Percentiles rank a stretch among this genome's conserved stretches.
phyloP scores from a whole-genome alignment of 306 rosid genomes.

The Boehmeria nivea region DNA sequence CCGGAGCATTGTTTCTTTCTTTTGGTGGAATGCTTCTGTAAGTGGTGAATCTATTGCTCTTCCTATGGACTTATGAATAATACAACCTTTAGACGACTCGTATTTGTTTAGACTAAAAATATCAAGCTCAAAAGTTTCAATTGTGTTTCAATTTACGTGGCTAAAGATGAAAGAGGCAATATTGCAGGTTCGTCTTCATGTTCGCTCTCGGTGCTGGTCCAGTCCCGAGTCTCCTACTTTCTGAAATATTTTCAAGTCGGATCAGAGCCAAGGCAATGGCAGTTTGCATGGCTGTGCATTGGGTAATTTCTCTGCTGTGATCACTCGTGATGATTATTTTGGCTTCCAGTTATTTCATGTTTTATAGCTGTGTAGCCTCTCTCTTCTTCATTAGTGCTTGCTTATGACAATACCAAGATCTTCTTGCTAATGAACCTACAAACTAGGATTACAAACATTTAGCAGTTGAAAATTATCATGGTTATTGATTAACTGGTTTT shows the following conservation, averaged over 20 bases:
- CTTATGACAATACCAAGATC: no score
- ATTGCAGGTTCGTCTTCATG: slow-evolving; percentile 64
- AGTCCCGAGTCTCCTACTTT: slow-evolving; percentile 74
- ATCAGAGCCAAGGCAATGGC: slow-evolving; percentile 89
- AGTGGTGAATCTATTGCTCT: slow-evolving; percentile 41
- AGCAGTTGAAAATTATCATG: no score
- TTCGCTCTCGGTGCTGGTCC: slow-evolving; percentile 82
- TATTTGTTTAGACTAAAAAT: background rate
- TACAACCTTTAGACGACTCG: background rate
- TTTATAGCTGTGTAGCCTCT: background rate
- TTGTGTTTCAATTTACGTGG: slow-evolving; percentile 4
- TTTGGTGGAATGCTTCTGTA: slow-evolving; percentile 82
- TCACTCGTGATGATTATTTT: slow-evolving; percentile 15
- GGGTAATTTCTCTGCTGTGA: slow-evolving; percentile 43
- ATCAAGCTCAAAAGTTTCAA: slow-evolving; percentile 11
- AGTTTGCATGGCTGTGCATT: slow-evolving; percentile 77
- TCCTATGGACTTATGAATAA: background rate
- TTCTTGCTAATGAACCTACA: no score
- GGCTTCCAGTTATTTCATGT: background rate
- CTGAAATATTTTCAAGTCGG: slow-evolving; percentile 61
- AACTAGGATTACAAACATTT: no score
- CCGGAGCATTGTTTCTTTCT: slow-evolving; percentile 54
- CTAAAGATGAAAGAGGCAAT: slow-evolving; percentile 19
- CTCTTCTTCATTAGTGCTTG: background rate
- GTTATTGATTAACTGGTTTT: no score